Evolutionary conservation across 2,329 filamentous ascomycete genomes (phyloP).

Genomic region (Parasarocladium wereldwijsianum): DNA sequence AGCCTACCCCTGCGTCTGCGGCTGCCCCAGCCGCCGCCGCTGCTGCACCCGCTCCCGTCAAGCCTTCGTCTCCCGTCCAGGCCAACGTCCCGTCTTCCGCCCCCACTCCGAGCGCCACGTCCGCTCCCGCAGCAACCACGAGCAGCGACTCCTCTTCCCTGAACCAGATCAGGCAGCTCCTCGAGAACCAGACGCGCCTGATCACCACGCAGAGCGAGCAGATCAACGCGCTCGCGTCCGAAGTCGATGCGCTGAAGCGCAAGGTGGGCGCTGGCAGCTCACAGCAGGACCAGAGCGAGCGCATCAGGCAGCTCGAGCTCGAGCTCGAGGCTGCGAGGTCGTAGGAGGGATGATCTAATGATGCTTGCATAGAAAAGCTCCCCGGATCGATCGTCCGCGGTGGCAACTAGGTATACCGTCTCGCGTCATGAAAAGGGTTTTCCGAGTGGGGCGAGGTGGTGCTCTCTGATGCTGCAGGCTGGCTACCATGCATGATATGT

Average conservation of each 20-base stretch:
- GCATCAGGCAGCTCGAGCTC: conserved; percentile 52
- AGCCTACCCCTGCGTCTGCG: conserved; percentile 22
- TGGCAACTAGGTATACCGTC: no score
- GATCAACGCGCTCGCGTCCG: conserved; percentile 52
- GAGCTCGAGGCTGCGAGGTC: conserved; percentile 51
- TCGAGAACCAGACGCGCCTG: conserved; percentile 64
- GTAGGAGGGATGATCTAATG: conserved; percentile 18
- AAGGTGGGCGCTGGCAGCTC: conserved; percentile 42
- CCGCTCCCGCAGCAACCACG: conserved; percentile 10
- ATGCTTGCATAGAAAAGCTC: no score
- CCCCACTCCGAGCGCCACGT: conserved; percentile 6
- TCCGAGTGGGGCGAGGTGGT: no score
- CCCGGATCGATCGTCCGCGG: no score
- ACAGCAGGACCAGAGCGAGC: conserved; percentile 49
- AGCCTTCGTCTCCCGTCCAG: conserved; percentile 13
- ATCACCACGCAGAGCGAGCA: conserved; percentile 66
- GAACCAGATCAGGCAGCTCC: conserved; percentile 60
- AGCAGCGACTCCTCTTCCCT: conserved; percentile 45
- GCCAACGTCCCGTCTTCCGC: conserved; percentile 4
- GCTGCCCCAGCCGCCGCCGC: conserved; percentile 11
- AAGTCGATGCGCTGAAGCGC: conserved; percentile 71
- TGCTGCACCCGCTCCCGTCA: conserved; percentile 8
- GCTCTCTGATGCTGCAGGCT: neutral
- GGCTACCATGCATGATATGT: neutral
- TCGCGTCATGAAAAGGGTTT: no score